Evolutionary conservation across 306 rosid species (phyloP).

Genomic region (Gleditsia sinensis): DNA sequence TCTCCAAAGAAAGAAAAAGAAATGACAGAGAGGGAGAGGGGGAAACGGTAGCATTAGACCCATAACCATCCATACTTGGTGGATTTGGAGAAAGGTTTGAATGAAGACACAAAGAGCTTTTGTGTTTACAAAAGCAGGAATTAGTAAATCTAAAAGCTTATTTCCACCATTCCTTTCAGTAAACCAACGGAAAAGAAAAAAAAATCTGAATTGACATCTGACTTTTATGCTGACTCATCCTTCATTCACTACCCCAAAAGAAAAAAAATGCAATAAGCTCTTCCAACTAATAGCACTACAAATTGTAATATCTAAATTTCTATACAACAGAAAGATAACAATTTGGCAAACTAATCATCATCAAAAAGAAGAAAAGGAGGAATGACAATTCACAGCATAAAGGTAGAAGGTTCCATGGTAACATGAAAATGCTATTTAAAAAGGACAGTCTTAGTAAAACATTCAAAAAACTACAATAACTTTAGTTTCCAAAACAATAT

Average conservation of each 20-base stretch:
- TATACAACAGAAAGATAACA: background rate
- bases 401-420: background rate
- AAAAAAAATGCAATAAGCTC: background rate
- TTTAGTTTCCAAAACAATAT: background rate
- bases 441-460: background rate
- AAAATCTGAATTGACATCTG: background rate
- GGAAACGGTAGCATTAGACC: constrained; percentile 7
- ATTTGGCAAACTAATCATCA: background rate
- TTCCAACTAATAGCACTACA: background rate
- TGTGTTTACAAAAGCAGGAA: background rate
- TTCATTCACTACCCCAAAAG: background rate
- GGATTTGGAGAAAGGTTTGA: background rate
- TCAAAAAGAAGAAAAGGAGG: background rate
- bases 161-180: background rate
- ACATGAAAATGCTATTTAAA: background rate
- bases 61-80: background rate
- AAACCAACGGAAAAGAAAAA: background rate
- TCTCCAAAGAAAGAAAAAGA: background rate
- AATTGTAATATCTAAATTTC: background rate
- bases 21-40: background rate
- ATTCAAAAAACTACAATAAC: background rate
- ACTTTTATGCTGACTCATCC: background rate
- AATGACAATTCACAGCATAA: background rate
- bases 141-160: background rate
- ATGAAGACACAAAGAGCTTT: background rate